Percentiles rank a stretch among this genome's conserved stretches.
Evolutionary conservation across 805 yeast species (phyloP).

Genomic region (Candida coquimbonensis): DNA sequence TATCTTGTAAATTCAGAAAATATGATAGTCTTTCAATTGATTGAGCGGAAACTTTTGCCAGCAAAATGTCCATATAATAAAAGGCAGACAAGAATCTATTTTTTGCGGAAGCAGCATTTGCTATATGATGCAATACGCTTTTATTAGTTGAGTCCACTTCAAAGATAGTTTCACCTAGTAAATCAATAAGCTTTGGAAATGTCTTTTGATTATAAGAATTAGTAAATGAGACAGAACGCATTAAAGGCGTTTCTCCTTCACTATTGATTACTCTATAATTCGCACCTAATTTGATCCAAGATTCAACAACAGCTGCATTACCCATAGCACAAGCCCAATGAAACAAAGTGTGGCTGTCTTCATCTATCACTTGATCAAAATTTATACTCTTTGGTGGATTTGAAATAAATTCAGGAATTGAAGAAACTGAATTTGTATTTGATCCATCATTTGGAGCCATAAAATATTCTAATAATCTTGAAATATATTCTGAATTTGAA

Average conservation of each 20-base stretch:
- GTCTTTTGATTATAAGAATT: conserved; percentile 78
- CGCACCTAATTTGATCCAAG: conserved; percentile 72
- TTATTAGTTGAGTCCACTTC: conserved; percentile 67
- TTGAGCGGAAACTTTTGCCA: conserved; percentile 65
- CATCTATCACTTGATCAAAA: conserved; percentile 76
- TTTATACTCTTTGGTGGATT: conserved; percentile 62
- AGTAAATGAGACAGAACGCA: conserved; percentile 79
- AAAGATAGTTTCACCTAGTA: conserved; percentile 70
- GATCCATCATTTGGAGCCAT: conserved; percentile 49
- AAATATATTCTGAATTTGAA: conserved; percentile 35
- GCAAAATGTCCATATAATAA: conserved; percentile 71
- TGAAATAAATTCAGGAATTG: conserved; percentile 57
- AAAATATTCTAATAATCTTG: conserved; percentile 44
- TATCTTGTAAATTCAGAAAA: conserved; percentile 61
- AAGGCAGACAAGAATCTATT: conserved; percentile 72
- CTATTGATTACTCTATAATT: conserved; percentile 52
- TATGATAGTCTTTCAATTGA: conserved; percentile 54
- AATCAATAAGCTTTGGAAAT: conserved; percentile 70
- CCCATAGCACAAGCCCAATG: conserved; percentile 99
- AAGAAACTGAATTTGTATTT: conserved; percentile 18
- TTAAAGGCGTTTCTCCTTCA: conserved; percentile 80
- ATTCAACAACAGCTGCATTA: conserved; percentile 65
- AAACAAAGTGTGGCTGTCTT: conserved; percentile 88
- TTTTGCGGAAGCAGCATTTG: conserved; percentile 57
- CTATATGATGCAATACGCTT: conserved; percentile 83